Base-by-base conservation (phyloP, 225 moss, liverwort and hornwort species). In the Rhytidiadelphus loreus region DNA sequence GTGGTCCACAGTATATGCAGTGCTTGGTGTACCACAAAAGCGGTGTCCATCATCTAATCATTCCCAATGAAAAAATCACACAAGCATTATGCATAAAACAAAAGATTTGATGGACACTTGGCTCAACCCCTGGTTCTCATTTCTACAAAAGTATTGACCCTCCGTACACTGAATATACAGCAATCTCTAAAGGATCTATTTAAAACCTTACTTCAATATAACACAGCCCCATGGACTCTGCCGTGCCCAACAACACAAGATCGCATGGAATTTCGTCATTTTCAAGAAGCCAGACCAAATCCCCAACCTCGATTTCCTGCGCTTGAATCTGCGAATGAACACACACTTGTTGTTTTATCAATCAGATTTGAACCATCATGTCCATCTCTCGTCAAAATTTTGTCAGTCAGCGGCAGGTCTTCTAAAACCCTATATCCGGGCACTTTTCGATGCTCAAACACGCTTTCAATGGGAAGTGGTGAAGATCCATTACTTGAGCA, bases 191-290 rank as follows among this genome's bases (percentile, higher is more conserved):
- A 84, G 52, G 65, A 73, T 69, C 82, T n/a, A 55, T 55, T 77
- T 46, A 20, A 71, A 63, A 68, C 85, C 93, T 89, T 89, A 98
- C 97, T 94, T 99, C 97, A 85, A 96, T 94, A 80, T 96, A 95
- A 80, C 96, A 99, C 9, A 94, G 50, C 86, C 95, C 96, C 90
- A 93, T 86, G 35, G 94, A 77, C 91, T 99, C 99, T 32, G 99
- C 93, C 65, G 99, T 97, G 80, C 97, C 96, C 90, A 99, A 88
- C 59, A 99, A 88, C 44, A 99, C 96, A 89, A 99, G 82, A 84
- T 99, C 99, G 85, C 99, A 99, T 33, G 99, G 97, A 87, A 97
- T 92, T 92, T 97, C 99, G 84, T 99, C 96, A 86, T 96, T 93
- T 72, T 97, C 96, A 59, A 87, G 86, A 85, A 99, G 86, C 97